A percentile compares a stretch with the other conserved stretches of the same genome.
phyloP scores from a whole-genome alignment of 805 yeast genomes.

The Allodekkera sacchari region DNA sequence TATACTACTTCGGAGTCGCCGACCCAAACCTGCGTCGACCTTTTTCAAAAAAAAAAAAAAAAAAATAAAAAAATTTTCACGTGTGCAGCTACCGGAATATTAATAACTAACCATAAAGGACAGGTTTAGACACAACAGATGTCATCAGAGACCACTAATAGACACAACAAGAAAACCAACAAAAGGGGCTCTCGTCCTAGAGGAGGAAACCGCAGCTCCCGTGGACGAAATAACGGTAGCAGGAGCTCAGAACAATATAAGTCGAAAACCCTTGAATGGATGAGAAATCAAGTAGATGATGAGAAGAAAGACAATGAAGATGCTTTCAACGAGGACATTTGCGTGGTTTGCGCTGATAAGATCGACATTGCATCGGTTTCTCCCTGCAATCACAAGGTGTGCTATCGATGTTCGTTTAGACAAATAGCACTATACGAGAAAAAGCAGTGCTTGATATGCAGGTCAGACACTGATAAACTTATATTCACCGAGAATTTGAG shows the following conservation, averaged over 20 bases:
- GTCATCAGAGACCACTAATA: background rate
- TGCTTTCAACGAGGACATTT: constrained; percentile 26
- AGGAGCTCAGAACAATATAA: background rate
- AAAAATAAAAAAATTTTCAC: no score
- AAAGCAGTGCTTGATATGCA: constrained; percentile 73
- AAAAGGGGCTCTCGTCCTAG: background rate
- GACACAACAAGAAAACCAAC: background rate
- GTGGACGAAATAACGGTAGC: background rate
- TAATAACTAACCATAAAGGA: no score
- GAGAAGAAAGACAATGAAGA: constrained; percentile 4
- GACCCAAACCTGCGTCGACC: no score
- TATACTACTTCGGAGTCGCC: no score
- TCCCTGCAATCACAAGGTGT: constrained; percentile 78
- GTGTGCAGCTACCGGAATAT: no score
- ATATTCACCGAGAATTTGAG: constrained; percentile 49
- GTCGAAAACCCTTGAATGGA: constrained; percentile 8
- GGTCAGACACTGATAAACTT: constrained; percentile 54
- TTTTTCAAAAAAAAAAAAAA: no score
- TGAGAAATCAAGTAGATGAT: constrained; percentile 3
- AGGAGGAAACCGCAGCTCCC: background rate
- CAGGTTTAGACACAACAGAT: no score
- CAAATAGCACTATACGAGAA: constrained; percentile 75
- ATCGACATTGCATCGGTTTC: constrained; percentile 59
- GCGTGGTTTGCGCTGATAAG: constrained; percentile 80
- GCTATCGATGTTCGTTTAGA: constrained; percentile 76